Evolutionary conservation across 352 stramenopile species (phyloP).

Genomic region (Hyaloperonospora arabidopsidis): DNA sequence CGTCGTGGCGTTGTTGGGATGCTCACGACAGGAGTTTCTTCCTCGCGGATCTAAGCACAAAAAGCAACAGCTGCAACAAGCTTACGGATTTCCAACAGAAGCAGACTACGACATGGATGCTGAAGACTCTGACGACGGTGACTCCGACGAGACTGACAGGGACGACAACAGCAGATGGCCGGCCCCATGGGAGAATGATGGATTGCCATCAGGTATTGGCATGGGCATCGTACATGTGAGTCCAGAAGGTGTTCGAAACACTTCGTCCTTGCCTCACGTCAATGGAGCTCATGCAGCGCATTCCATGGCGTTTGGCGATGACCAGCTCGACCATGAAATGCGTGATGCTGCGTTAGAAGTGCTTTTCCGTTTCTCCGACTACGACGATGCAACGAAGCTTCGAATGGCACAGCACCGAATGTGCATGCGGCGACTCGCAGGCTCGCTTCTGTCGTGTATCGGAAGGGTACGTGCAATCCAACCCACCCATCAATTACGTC

Average conservation of each 20-base stretch:
- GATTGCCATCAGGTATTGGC: conserved; percentile 50
- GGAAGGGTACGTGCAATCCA: conserved; percentile 39
- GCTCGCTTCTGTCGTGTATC: conserved; percentile 56
- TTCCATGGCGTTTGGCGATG: conserved; percentile 27
- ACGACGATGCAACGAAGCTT: conserved; percentile 55
- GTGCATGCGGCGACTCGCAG: conserved; percentile 50
- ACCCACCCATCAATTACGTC: neutral
- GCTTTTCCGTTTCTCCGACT: conserved; percentile 62
- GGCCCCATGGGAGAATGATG: conserved; percentile 69
- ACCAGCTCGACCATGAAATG: conserved; percentile 70
- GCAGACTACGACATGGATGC: conserved; percentile 41
- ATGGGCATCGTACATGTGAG: conserved; percentile 79
- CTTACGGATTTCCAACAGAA: conserved; percentile 28
- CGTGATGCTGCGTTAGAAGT: conserved; percentile 66
- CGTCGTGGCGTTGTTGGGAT: conserved; percentile 44
- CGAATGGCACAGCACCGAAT: conserved; percentile 56
- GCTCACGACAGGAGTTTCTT: conserved; percentile 45
- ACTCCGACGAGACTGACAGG: conserved; percentile 45
- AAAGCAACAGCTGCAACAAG: conserved; percentile 12
- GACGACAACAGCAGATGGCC: conserved; percentile 58
- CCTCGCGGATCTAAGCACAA: conserved; percentile 22
- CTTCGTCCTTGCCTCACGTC: conserved; percentile 24
- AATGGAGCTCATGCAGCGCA: conserved; percentile 21
- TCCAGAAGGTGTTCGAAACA: conserved; percentile 51
- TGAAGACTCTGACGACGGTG: conserved; percentile 39